Percentiles rank a stretch among this genome's conserved stretches.
Evolutionary conservation across 257 asterid genomes (phyloP).

Genomic region (Anisodus acutangulus): DNA sequence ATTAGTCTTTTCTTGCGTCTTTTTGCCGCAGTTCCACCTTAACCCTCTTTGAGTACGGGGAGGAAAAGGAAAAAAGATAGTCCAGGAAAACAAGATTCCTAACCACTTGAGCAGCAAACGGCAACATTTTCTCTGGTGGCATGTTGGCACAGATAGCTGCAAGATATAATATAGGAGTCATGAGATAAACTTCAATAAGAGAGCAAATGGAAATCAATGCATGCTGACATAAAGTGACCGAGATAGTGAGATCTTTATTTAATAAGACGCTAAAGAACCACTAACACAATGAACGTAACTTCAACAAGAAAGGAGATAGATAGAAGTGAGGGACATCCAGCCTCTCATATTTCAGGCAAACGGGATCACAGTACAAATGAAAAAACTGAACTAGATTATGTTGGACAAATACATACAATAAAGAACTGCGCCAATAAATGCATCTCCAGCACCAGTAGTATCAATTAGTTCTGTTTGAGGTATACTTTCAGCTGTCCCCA

Average conservation of each 20-base stretch:
- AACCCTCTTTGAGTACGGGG: neutral
- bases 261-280: neutral
- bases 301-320: neutral
- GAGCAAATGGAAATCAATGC: neutral
- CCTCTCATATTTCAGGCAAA: neutral
- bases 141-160: slow-evolving; percentile 78
- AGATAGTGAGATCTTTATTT: neutral
- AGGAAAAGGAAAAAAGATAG: neutral
- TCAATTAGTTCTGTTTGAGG: slow-evolving; percentile 82
- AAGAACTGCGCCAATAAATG: slow-evolving; percentile 90
- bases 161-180: neutral
- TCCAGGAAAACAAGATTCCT: slow-evolving; percentile 32
- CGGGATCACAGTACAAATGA: neutral
- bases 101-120: slow-evolving; percentile 96
- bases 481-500: slow-evolving; percentile 90
- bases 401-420: slow-evolving; percentile 52
- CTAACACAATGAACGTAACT: neutral
- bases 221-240: neutral
- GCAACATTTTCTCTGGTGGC: slow-evolving; percentile 80
- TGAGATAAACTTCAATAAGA: neutral
- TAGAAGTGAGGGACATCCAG: slow-evolving; percentile 17
- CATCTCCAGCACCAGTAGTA: slow-evolving; percentile 98
- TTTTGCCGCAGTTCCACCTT: neutral
- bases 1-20: neutral
- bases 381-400: neutral